A percentile compares a stretch with the other conserved stretches of the same genome.
Conservation (phyloP, 306 rosid species). For the Ziziphus jujuba region DNA sequence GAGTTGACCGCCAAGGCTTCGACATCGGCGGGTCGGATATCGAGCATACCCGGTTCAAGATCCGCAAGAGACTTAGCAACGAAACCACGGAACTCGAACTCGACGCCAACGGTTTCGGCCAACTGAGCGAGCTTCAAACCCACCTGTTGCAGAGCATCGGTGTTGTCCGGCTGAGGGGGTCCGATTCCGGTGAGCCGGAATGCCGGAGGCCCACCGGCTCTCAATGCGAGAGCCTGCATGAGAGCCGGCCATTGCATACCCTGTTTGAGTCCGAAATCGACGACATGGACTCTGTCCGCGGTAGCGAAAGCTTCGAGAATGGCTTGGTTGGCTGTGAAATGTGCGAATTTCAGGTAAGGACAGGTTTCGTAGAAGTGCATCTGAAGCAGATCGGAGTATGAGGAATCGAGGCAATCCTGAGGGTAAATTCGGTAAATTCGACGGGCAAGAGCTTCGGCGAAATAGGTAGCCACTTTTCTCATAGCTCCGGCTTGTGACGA, state of each 20-base stretch:
- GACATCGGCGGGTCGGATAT: conserved; percentile 50
- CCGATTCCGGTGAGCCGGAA: conserved; percentile 84
- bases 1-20: conserved; percentile 75
- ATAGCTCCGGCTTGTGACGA: conserved; percentile 69
- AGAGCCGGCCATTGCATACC: conserved; percentile 98
- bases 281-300: conserved; percentile 64
- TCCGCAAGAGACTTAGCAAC: conserved; percentile 65
- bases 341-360: conserved; percentile 86
- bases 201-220: conserved; percentile 74
- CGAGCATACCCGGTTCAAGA: conserved; percentile 58
- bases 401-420: conserved; percentile 37
- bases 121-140: conserved; percentile 71
- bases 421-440: conserved; percentile 63
- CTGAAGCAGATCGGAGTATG: conserved; percentile 56
- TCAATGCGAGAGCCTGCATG: conserved; percentile 74
- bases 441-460: conserved; percentile 59
- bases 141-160: conserved; percentile 67
- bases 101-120: conserved; percentile 58
- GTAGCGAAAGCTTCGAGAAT: conserved; percentile 70
- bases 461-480: conserved; percentile 73
- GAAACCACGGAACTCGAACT: conserved; percentile 74
- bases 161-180: conserved; percentile 60
- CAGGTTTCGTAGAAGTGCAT: conserved; percentile 81
- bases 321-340: conserved; percentile 91
- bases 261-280: conserved; percentile 75